Percentiles rank a stretch among this genome's conserved stretches.
Conservation (phyloP, 768 basidiomycete genomes). For the Inosperma sp. region DNA sequence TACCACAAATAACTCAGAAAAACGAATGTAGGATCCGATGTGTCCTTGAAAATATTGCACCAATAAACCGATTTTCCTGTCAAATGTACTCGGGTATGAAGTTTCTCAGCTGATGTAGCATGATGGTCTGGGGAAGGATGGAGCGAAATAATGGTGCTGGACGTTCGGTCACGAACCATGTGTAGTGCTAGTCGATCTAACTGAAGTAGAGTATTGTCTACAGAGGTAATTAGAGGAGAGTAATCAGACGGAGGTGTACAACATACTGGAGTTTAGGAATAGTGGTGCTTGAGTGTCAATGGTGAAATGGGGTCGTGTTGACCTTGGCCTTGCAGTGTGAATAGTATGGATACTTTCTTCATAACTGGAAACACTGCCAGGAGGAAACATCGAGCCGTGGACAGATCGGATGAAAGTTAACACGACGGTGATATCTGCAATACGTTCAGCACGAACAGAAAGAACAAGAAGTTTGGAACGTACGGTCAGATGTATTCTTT, state of each 20-base stretch:
- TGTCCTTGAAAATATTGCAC: constrained; percentile 36
- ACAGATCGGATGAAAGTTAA: constrained; percentile 48
- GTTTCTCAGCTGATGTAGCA: constrained; percentile 31
- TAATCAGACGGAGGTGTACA: not conserved
- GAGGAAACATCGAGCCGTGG: constrained; percentile 23
- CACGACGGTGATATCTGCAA: constrained; percentile 50
- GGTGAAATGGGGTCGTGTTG: constrained; percentile 21
- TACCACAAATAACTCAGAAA: constrained; percentile 54
- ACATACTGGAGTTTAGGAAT: constrained; percentile 34
- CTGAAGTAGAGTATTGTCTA: constrained; percentile 32
- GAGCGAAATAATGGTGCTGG: constrained; percentile 43
- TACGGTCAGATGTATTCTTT: constrained; percentile 36
- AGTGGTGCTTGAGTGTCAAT: constrained; percentile 55
- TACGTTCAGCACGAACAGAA: not conserved
- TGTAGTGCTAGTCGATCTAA: constrained; percentile 53
- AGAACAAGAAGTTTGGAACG: constrained; percentile 14
- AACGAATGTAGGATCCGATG: constrained; percentile 51
- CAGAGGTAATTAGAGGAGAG: not conserved
- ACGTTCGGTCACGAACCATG: constrained; percentile 40
- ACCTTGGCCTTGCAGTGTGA: not conserved
- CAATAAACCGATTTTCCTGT: constrained; percentile 44
- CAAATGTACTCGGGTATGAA: constrained; percentile 35
- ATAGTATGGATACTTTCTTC: constrained; percentile 11
- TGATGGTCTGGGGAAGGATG: constrained; percentile 34
- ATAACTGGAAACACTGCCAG: constrained; percentile 20